Evolutionary conservation across 169 alveolate species (phyloP).

Genomic region (Cryptosporidium muris): DNA sequence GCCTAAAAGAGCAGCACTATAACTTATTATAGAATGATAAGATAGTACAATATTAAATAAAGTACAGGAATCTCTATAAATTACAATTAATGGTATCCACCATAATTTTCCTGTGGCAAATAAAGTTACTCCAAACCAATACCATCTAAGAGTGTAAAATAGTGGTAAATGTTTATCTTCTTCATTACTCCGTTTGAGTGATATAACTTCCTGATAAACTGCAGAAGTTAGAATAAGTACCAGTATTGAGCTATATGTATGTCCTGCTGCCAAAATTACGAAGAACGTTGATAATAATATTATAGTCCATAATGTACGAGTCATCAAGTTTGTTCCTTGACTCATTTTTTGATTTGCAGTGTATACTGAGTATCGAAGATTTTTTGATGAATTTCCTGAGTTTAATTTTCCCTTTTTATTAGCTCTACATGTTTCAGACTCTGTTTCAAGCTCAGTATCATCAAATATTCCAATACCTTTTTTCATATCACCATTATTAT

Average conservation of each 20-base stretch:
- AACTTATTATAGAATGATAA: conserved; percentile 89
- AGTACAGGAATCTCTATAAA: conserved; percentile 64
- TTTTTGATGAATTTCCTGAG: background rate
- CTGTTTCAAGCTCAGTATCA: conserved; percentile 65
- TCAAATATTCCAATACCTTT: conserved; percentile 26
- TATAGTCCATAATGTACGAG: conserved; percentile 83
- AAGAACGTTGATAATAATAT: conserved; percentile 79
- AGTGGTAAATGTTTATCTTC: conserved; percentile 78
- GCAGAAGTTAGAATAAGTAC: conserved; percentile 78
- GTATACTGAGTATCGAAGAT: background rate
- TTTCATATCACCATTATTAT: conserved; percentile 3
- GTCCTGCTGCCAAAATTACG: conserved; percentile 87
- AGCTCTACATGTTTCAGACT: conserved; percentile 42
- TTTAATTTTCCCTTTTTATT: background rate
- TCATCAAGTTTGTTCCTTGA: conserved; percentile 45
- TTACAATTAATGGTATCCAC: conserved; percentile 71
- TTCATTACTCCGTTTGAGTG: conserved; percentile 80
- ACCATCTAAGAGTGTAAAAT: conserved; percentile 81
- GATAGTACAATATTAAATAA: conserved; percentile 75
- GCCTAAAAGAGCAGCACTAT: conserved; percentile 86
- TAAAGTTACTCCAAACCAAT: conserved; percentile 78
- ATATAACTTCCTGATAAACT: conserved; percentile 79
- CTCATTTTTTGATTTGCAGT: background rate
- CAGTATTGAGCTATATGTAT: conserved; percentile 85
- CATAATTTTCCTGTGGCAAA: conserved; percentile 75